Percentiles rank a stretch among this genome's conserved stretches.
Evolutionary conservation across 108 stramenopile species (phyloP).

Genomic region (Seminavis robusta): DNA sequence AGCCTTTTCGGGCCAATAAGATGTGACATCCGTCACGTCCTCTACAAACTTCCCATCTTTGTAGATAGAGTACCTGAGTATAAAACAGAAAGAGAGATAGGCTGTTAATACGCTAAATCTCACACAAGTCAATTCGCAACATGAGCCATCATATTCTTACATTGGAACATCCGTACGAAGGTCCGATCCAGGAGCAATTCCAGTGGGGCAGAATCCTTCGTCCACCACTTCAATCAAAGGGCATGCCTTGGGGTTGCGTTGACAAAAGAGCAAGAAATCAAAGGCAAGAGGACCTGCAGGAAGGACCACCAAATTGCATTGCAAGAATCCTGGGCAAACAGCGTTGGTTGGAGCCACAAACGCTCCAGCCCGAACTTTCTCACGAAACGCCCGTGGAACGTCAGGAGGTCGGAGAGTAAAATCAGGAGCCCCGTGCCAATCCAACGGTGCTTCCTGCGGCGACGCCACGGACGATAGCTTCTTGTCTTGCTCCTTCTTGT

Average conservation of each 20-base stretch:
- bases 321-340: conserved; percentile 72
- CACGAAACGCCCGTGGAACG: conserved; percentile 34
- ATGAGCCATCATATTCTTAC: conserved; percentile 28
- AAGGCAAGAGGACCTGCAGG: conserved; percentile 59
- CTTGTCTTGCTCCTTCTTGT: neutral
- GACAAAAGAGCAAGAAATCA: conserved; percentile 90
- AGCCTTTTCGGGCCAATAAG: conserved; percentile 67
- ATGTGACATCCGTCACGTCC: conserved; percentile 59
- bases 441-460: conserved; percentile 2
- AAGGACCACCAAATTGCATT: conserved; percentile 86
- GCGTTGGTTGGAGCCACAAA: conserved; percentile 69
- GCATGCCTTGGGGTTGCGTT: conserved; percentile 81
- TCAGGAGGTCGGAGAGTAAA: conserved; percentile 12
- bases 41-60: conserved; percentile 56
- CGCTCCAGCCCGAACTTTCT: conserved; percentile 30
- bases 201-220: conserved; percentile 44
- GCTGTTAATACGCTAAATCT: neutral
- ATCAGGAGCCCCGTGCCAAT: conserved; percentile 45
- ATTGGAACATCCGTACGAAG: conserved; percentile 67
- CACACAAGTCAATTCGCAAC: neutral
- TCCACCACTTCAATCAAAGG: conserved; percentile 85
- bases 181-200: conserved; percentile 49
- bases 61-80: conserved; percentile 71
- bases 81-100: neutral
- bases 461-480: neutral